Evolutionary conservation across 148 eudicot species (phyloP), one percentile per base, ranked within the genome.

Genomic region (Cornus controversa): DNA sequence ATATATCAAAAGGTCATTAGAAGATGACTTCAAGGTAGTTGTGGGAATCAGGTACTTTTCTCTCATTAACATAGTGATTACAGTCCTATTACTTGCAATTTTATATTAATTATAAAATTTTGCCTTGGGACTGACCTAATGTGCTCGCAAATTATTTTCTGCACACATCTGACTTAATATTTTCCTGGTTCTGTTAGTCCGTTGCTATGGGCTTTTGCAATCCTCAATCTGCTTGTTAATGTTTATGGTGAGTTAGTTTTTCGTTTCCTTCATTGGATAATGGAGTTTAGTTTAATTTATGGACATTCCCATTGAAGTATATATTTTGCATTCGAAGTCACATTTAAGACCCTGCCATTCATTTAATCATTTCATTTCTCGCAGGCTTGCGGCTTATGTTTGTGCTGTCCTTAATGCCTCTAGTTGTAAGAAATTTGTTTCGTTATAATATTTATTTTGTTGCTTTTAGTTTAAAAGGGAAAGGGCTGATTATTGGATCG

Each of bases 1-100:
- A 75, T 96, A 96, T 80, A 91, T 96, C 68, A 91, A 91, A 84
- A 90, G 99, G 75, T 96, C 99, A 10, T 78, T 96, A 34, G 99
- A 96, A 92, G 99, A 96, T 40, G 99, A 96, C 88, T 96, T 90
- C 78, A 96, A 96, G 86, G 95, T 92, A 60, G 86, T 96, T 76
- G 98, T 96, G 27, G 99, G 99, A 69, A 91, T 96, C 79, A 93
- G 94, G 99, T 96, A 80, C 10, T 67, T 13, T 45, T 54, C 25
- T 60, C 9, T 42, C 20, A 36, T 70, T 24, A 27, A 26, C 13
- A 6, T n/a, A 40, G 64, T 22, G 20, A 60, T 3, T 22, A n/a
- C 24, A 18, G 64, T 36, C 57, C 26, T 54, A 47, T 28, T 27
- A 50, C 15, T 25, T 29, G 42, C 42, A 18, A 3, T 31, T 74